A percentile compares a stretch with the other conserved stretches of the same genome.
These are phyloP conservation scores for Leptomonas pyrrhocoris DNA, from an alignment of 208 protist genomes.

Conservation along the genomic window DNA sequence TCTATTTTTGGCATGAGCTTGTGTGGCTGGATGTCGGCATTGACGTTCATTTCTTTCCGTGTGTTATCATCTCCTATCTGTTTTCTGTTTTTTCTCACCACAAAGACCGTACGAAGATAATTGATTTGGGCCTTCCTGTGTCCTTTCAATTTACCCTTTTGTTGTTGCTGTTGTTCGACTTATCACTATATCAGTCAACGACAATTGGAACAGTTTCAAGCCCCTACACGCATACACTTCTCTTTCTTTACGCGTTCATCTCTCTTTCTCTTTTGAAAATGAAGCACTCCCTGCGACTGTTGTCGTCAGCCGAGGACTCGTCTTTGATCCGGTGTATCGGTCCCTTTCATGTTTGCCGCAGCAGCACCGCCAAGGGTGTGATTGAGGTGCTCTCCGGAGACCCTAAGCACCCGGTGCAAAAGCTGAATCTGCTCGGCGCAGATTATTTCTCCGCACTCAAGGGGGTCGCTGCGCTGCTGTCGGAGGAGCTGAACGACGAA, in stretches of 20 bases:
- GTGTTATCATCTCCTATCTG: too few relatives aligned
- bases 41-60: too few relatives aligned
- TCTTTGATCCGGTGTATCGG: conserved; percentile 36
- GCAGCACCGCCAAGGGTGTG: conserved; percentile 38
- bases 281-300: background rate
- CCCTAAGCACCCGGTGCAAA: conserved; percentile 37
- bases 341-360: conserved; percentile 44
- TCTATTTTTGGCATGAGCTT: too few relatives aligned
- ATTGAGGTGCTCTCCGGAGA: conserved; percentile 52
- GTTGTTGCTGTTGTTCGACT: too few relatives aligned
- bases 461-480: conserved; percentile 39
- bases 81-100: too few relatives aligned
- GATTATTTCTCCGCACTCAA: conserved; percentile 46
- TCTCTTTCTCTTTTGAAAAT: conserved; percentile 4
- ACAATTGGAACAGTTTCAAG: too few relatives aligned
- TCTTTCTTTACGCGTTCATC: background rate
- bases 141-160: too few relatives aligned
- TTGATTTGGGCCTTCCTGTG: too few relatives aligned
- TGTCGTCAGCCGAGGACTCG: conserved; percentile 2
- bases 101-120: too few relatives aligned
- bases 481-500: conserved; percentile 52
- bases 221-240: background rate
- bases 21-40: too few relatives aligned
- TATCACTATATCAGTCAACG: too few relatives aligned
- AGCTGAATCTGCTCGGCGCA: conserved; percentile 65